These are phyloP conservation scores for Globisporangium paddicum DNA, from an alignment of 352 stramenopile species.

Conservation along the genomic window DNA sequence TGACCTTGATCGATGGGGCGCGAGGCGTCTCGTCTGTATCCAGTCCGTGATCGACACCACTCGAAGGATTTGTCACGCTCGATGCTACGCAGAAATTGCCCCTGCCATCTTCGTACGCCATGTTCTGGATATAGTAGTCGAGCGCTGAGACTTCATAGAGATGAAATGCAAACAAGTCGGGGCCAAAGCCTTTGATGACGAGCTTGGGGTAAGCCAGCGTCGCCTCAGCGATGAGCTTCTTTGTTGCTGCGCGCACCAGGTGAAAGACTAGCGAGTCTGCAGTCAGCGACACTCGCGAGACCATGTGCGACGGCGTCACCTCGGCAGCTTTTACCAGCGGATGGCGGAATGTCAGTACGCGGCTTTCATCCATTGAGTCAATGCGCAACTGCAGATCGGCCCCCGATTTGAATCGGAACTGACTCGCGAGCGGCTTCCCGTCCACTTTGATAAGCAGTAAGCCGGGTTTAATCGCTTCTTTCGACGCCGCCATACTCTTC, in stretches of 20 bases:
- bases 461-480: constrained; percentile 64
- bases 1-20: constrained; percentile 36
- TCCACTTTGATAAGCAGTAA: constrained; percentile 73
- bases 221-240: constrained; percentile 52
- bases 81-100: constrained; percentile 73
- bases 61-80: constrained; percentile 36
- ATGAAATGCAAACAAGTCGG: constrained; percentile 78
- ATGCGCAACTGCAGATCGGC: constrained; percentile 53
- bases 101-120: constrained; percentile 24
- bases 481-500: constrained; percentile 56
- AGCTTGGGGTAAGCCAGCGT: constrained; percentile 46
- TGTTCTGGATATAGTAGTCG: constrained; percentile 81
- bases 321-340: constrained; percentile 46
- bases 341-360: constrained; percentile 80
- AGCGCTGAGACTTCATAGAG: constrained; percentile 56
- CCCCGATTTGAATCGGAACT: constrained; percentile 45
- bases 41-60: background rate
- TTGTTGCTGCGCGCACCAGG: constrained; percentile 63
- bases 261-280: constrained; percentile 64
- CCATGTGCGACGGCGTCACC: constrained; percentile 47
- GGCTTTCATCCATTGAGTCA: constrained; percentile 37
- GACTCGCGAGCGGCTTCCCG: constrained; percentile 42
- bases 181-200: constrained; percentile 66
- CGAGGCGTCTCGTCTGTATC: constrained; percentile 10
- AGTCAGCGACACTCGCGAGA: constrained; percentile 44